phyloP scores from a whole-genome alignment of 257 asterid genomes.

The Solanum pennellii region DNA sequence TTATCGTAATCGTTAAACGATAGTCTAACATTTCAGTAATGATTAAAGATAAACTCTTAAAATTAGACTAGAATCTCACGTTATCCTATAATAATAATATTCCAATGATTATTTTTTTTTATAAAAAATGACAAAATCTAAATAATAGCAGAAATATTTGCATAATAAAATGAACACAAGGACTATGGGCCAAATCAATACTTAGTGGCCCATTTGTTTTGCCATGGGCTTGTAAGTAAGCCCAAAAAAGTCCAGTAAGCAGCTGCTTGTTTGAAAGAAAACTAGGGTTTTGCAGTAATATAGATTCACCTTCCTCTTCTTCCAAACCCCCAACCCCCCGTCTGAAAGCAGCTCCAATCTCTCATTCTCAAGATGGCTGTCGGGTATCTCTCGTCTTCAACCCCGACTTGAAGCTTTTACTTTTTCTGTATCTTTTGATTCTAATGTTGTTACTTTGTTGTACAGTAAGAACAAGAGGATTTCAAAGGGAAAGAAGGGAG shows the following conservation, averaged over 20 bases:
- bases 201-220: background rate
- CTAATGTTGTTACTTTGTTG: background rate
- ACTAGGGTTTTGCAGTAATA: background rate
- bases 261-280: background rate
- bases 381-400: background rate
- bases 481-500: constrained; percentile 29
- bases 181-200: background rate
- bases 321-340: background rate
- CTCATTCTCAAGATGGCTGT: background rate
- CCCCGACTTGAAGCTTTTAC: background rate
- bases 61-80: background rate
- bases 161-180: no score
- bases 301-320: background rate
- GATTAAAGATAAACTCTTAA: background rate
- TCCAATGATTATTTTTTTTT: no score
- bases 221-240: background rate
- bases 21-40: background rate
- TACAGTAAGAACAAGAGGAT: constrained; percentile 22
- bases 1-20: background rate
- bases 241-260: background rate
- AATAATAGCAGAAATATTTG: background rate
- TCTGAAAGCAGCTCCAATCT: background rate
- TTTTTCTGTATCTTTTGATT: background rate
- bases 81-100: background rate
- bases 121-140: background rate